phyloP scores from a whole-genome alignment of 345 rosid genomes.

The Turnera subulata region DNA sequence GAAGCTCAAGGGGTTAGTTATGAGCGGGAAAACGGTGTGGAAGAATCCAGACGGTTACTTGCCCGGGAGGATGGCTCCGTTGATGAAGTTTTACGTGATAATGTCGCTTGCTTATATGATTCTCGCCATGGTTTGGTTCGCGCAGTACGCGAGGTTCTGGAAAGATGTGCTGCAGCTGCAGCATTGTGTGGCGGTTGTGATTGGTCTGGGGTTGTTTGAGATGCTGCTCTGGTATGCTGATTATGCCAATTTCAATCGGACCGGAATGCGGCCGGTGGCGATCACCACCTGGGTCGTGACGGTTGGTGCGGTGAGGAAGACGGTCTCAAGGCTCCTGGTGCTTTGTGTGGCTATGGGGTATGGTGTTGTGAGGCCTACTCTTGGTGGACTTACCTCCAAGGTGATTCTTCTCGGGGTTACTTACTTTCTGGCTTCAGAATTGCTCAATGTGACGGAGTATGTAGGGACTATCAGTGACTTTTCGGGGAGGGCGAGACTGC shows the following conservation, averaged over 20 bases:
- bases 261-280: conserved; percentile 72
- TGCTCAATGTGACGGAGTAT: conserved; percentile 77
- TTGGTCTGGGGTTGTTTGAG: conserved; percentile 79
- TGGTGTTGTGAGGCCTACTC: conserved; percentile 95
- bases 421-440: conserved; percentile 87
- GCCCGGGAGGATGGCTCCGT: conserved; percentile 97
- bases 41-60: conserved; percentile 87
- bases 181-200: conserved; percentile 74
- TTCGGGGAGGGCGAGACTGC: conserved; percentile 84
- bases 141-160: conserved; percentile 75
- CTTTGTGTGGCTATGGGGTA: conserved; percentile 94
- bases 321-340: conserved; percentile 68
- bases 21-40: conserved; percentile 96
- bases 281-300: conserved; percentile 92
- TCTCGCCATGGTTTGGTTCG: conserved; percentile 69
- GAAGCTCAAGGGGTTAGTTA: conserved; percentile 59
- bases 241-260: conserved; percentile 65
- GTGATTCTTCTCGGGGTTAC: conserved; percentile 83
- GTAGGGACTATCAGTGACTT: conserved; percentile 87
- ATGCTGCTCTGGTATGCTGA: conserved; percentile 93
- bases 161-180: conserved; percentile 86
- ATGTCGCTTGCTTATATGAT: conserved; percentile 70
- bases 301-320: conserved; percentile 73
- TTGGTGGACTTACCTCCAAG: conserved; percentile 95
- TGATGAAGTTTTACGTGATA: conserved; percentile 68